Evolutionary conservation across 2,329 filamentous ascomycete genomes (phyloP).

Genomic region (Onygenales sp.): DNA sequence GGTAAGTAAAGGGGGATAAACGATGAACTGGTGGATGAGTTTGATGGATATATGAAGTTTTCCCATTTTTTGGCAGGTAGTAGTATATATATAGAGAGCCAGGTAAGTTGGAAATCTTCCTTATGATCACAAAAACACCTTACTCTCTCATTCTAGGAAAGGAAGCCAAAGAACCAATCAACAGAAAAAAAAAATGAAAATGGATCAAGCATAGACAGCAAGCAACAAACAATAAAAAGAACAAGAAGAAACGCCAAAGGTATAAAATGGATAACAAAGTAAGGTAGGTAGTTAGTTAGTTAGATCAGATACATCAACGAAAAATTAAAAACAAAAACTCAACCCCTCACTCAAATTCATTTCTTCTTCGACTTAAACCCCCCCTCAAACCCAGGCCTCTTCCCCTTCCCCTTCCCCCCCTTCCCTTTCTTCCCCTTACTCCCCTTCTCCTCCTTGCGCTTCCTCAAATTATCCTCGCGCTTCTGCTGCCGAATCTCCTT

Average conservation of each 20-base stretch:
- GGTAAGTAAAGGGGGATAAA: too few relatives aligned
- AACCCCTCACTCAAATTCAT: slow-evolving; percentile 11
- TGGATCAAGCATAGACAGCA: too few relatives aligned
- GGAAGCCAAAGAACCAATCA: not conserved
- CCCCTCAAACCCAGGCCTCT: slow-evolving; percentile 60
- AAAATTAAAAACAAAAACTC: not conserved
- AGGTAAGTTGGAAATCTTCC: too few relatives aligned
- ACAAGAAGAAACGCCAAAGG: not conserved
- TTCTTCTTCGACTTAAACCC: slow-evolving; percentile 53
- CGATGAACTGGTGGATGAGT: too few relatives aligned
- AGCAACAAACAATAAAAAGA: not conserved
- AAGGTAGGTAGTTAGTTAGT: not conserved
- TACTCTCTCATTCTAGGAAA: too few relatives aligned
- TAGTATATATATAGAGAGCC: too few relatives aligned
- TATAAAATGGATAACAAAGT: not conserved
- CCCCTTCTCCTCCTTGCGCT: slow-evolving; percentile 66
- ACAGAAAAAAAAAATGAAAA: not conserved
- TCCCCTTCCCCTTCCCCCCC: slow-evolving; percentile 41
- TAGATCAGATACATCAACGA: not conserved
- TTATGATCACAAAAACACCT: too few relatives aligned
- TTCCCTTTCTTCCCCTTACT: slow-evolving; percentile 37
- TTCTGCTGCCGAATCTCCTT: slow-evolving; percentile 75
- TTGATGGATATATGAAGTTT: too few relatives aligned
- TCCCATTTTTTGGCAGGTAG: too few relatives aligned
- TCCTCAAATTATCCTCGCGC: slow-evolving; percentile 66